phyloP scores from a whole-genome alignment of 495 filamentous ascomycete species.

The Chaetomidium leptoderma region DNA sequence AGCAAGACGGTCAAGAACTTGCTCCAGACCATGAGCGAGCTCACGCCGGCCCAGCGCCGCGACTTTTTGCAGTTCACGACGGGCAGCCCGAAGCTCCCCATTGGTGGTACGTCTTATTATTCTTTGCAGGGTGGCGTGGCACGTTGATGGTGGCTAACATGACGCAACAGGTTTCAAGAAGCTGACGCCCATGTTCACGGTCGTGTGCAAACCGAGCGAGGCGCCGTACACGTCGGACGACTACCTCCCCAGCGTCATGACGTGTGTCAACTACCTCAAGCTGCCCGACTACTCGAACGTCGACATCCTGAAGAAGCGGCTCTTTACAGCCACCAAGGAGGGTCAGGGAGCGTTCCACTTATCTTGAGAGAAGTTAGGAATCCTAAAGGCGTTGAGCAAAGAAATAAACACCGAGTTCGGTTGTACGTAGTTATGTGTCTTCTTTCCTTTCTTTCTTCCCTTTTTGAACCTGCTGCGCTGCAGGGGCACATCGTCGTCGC shows the following conservation, averaged over 20 bases:
- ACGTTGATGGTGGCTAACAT: constrained; percentile 18
- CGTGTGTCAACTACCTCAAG: constrained; percentile 98
- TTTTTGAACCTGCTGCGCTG: neutral
- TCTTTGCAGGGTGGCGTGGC: neutral
- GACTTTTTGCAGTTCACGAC: constrained; percentile 98
- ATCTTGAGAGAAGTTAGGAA: constrained; percentile 58
- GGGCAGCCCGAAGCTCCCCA: constrained; percentile 96
- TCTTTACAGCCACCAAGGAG: constrained; percentile 85
- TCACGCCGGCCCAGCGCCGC: constrained; percentile 67
- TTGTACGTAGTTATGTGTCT: neutral
- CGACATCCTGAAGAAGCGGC: constrained; percentile 65
- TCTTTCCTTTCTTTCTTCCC: neutral
- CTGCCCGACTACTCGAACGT: constrained; percentile 89
- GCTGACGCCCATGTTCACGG: constrained; percentile 96
- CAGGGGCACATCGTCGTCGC: neutral
- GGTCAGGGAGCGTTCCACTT: constrained; percentile 99
- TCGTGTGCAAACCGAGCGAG: constrained; percentile 97
- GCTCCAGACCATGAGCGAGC: constrained; percentile 91
- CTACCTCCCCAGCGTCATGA: constrained; percentile 98
- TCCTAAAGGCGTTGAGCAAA: neutral
- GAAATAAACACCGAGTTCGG: too few relatives aligned
- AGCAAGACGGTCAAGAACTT: constrained; percentile 94
- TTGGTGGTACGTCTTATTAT: constrained; percentile 69
- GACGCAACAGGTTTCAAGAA: constrained; percentile 76
- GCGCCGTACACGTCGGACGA: constrained; percentile 92